Evolutionary conservation across 805 yeast genomes (phyloP).

Genomic region (Zygosaccharomyces kombuchaensis): DNA sequence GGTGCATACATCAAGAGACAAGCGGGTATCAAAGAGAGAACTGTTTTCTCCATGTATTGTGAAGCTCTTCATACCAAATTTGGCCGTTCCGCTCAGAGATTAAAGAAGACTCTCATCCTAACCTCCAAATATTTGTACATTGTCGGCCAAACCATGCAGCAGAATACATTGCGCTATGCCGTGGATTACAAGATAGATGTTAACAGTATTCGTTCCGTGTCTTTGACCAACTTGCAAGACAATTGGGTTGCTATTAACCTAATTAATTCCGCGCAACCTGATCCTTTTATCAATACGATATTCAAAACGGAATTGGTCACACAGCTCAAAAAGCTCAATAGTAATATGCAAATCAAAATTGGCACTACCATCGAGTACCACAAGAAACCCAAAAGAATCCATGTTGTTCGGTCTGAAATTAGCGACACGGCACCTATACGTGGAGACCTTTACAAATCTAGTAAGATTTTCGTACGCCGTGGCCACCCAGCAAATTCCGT

Average conservation of each 20-base stretch:
- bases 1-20: conserved; percentile 74
- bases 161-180: conserved; percentile 52
- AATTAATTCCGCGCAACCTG: conserved; percentile 49
- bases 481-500: conserved; percentile 72
- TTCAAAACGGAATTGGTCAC: conserved; percentile 89
- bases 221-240: conserved; percentile 74
- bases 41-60: conserved; percentile 77
- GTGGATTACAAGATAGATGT: conserved; percentile 64
- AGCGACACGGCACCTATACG: conserved; percentile 59
- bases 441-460: conserved; percentile 81
- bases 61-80: conserved; percentile 80
- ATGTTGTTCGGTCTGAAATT: conserved; percentile 63
- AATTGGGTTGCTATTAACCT: conserved; percentile 76
- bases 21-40: conserved; percentile 62
- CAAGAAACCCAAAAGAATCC: conserved; percentile 83
- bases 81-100: conserved; percentile 83
- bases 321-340: conserved; percentile 59
- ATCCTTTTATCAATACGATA: conserved; percentile 69
- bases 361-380: conserved; percentile 74
- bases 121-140: conserved; percentile 61
- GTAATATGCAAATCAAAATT: conserved; percentile 55
- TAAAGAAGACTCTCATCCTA: conserved; percentile 68
- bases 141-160: conserved; percentile 66
- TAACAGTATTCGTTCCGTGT: conserved; percentile 53
- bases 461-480: conserved; percentile 71